These are phyloP conservation scores for Suhomyces guaymorum DNA, from an alignment of 1,139 yeast genomes.

Conservation along the genomic window DNA sequence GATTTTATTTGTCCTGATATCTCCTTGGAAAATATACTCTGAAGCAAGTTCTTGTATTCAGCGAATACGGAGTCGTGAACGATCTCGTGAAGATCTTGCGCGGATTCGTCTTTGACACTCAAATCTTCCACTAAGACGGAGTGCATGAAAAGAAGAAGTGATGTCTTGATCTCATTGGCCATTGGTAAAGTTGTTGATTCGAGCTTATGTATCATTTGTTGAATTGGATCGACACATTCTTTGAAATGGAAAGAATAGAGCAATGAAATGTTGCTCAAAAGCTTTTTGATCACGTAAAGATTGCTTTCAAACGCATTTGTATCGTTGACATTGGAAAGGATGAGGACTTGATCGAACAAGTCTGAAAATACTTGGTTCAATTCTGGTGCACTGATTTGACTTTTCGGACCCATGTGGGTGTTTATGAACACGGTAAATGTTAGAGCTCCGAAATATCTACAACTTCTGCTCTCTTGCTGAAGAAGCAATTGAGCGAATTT, in stretches of 20 bases:
- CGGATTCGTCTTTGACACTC: constrained; percentile 31
- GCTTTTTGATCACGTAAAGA: constrained; percentile 33
- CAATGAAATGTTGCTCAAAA: constrained; percentile 55
- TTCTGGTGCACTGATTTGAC: constrained; percentile 4
- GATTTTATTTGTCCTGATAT: constrained; percentile 13
- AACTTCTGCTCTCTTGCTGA: constrained; percentile 43
- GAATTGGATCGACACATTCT: constrained; percentile 10
- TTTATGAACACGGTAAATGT: constrained; percentile 63
- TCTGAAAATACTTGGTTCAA: constrained; percentile 10
- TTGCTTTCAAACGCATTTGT: constrained; percentile 14
- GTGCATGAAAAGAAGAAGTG: constrained; percentile 17
- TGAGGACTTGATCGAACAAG: constrained; percentile 11
- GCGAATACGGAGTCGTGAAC: constrained; percentile 14
- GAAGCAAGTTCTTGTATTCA: constrained; percentile 9
- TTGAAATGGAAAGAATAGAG: constrained; percentile 37
- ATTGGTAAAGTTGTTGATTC: constrained; percentile 2
- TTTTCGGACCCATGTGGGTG: constrained; percentile 21
- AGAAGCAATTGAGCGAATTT: constrained; percentile 52
- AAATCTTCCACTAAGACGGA: constrained; percentile 61
- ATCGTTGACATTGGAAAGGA: constrained; percentile 6
- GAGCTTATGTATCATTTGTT: constrained; percentile 7
- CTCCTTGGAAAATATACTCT: not conserved
- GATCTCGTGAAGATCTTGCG: constrained; percentile 14
- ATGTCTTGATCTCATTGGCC: constrained; percentile 11
- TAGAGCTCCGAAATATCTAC: constrained; percentile 71